Evolutionary conservation across 371 early-diverging fungal genomes (phyloP).

Genomic region (Racocetra persica): DNA sequence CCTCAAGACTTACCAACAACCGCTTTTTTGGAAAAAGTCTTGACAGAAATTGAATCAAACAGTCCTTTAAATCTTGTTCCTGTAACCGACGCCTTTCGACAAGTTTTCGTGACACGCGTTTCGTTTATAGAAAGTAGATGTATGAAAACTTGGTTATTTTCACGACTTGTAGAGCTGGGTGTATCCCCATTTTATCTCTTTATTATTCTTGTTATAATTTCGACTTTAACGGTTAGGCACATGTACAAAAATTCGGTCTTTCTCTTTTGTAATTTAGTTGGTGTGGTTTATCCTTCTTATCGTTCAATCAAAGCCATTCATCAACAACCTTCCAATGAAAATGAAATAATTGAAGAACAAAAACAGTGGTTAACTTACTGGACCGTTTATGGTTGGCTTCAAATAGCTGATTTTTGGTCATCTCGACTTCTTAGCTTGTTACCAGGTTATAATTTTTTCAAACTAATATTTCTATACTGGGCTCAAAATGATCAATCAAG

Average conservation of each 20-base stretch:
- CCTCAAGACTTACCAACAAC: slow-evolving; percentile 25
- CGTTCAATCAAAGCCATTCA: slow-evolving; percentile 49
- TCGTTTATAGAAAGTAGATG: slow-evolving; percentile 22
- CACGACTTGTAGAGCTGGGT: slow-evolving; percentile 14
- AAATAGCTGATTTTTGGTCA: slow-evolving; percentile 60
- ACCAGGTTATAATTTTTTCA: slow-evolving; percentile 58
- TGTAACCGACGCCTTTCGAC: slow-evolving; percentile 30
- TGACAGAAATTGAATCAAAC: slow-evolving; percentile 9
- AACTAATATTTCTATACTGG: slow-evolving; percentile 59
- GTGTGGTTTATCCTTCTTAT: slow-evolving; percentile 57
- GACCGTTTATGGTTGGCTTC: slow-evolving; percentile 59
- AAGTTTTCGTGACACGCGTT: slow-evolving; percentile 33
- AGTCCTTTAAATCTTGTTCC: slow-evolving; percentile 43
- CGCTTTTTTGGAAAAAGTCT: slow-evolving; percentile 5
- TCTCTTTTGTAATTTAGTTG: slow-evolving; percentile 51
- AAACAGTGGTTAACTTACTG: slow-evolving; percentile 63
- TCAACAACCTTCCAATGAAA: slow-evolving; percentile 38
- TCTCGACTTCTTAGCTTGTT: slow-evolving; percentile 46
- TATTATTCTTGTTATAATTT: neutral
- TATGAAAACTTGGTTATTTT: slow-evolving; percentile 28
- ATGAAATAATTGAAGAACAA: slow-evolving; percentile 44
- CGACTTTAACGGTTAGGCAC: slow-evolving; percentile 38
- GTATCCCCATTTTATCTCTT: slow-evolving; percentile 30
- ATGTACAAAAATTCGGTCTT: slow-evolving; percentile 49
- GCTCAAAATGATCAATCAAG: slow-evolving; percentile 60